phyloP scores from a whole-genome alignment of 2,329 filamentous ascomycete genomes.

The Epichloe sibirici region DNA sequence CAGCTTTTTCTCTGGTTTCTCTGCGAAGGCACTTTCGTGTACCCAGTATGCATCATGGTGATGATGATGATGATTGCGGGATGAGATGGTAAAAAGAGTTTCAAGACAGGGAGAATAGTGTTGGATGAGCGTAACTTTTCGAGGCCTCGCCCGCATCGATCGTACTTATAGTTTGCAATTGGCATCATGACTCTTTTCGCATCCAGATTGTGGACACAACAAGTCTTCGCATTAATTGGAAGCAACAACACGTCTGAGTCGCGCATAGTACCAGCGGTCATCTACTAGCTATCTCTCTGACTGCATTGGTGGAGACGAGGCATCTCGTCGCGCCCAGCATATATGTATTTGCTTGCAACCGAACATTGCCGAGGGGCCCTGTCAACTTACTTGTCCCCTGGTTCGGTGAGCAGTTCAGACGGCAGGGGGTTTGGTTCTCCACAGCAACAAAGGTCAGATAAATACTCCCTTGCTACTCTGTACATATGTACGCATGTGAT shows the following conservation, averaged over 20 bases:
- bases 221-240: neutral
- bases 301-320: neutral
- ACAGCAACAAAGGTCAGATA: too few relatives aligned
- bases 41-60: too few relatives aligned
- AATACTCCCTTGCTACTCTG: too few relatives aligned
- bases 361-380: neutral
- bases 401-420: too few relatives aligned
- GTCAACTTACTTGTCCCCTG: neutral
- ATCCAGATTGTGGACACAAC: neutral
- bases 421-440: too few relatives aligned
- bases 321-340: too few relatives aligned
- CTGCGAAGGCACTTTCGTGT: constrained; percentile 17
- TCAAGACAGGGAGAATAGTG: too few relatives aligned
- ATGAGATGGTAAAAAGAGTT: too few relatives aligned
- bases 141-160: neutral
- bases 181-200: neutral
- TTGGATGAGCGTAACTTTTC: too few relatives aligned
- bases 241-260: neutral
- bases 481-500: too few relatives aligned
- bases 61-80: too few relatives aligned
- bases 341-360: neutral
- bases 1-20: constrained; percentile 20
- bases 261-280: neutral
- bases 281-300: neutral
- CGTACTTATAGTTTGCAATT: neutral